A percentile compares a stretch with the other conserved stretches of the same genome.
Evolutionary conservation across 23 red algal genomes (phyloP).

Genomic region (Gracilariopsis chorda): DNA sequence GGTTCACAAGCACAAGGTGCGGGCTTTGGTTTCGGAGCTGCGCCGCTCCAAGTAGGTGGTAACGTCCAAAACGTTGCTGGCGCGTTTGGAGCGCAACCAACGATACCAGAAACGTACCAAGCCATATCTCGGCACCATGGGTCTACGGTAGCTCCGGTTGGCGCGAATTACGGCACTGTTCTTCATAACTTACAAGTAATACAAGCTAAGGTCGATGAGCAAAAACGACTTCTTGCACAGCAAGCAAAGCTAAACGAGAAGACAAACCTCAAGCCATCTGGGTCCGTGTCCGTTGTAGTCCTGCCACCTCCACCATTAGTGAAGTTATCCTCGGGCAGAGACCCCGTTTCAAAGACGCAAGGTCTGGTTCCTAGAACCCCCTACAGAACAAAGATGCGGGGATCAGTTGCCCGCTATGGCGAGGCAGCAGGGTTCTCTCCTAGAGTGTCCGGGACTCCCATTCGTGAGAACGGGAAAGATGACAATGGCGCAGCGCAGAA

Average conservation of each 20-base stretch:
- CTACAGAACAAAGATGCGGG: conserved; percentile 28
- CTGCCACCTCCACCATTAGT: conserved; percentile 35
- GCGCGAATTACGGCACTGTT: conserved; percentile 62
- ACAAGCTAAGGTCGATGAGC: conserved; percentile 26
- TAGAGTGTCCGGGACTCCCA: conserved; percentile 27
- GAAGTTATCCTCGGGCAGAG: conserved; percentile 11
- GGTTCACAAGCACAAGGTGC: background rate
- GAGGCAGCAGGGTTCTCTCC: background rate
- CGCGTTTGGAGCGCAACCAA: conserved; percentile 1
- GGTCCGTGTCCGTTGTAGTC: conserved; percentile 27
- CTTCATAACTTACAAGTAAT: conserved; percentile 55
- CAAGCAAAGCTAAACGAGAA: conserved; percentile 28
- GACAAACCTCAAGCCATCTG: background rate
- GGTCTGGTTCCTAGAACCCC: conserved; percentile 10
- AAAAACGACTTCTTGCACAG: conserved; percentile 34
- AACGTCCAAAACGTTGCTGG: background rate
- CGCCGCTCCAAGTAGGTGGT: background rate
- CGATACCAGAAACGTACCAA: conserved; percentile 18
- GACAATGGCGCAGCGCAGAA: background rate
- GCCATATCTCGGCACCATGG: conserved; percentile 23
- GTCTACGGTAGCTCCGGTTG: conserved; percentile 40
- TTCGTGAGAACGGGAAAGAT: background rate
- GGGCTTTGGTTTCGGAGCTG: background rate
- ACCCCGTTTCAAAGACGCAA: background rate
- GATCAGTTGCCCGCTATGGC: conserved; percentile 7